Base-by-base conservation (phyloP, 2,329 filamentous ascomycete genomes). In the Parascedosporium putredinis region DNA sequence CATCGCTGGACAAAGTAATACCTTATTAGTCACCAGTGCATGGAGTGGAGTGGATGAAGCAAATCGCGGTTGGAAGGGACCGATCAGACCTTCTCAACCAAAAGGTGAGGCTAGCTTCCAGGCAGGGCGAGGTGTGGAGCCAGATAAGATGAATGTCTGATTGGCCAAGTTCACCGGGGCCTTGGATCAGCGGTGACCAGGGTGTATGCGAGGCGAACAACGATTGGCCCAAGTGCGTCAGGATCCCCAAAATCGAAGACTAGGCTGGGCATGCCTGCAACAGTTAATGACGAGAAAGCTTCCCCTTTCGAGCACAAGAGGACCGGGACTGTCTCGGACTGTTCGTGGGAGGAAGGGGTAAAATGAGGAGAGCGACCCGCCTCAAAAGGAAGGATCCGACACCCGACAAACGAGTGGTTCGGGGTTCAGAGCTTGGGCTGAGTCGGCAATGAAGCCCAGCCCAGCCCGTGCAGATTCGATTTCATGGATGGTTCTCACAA, bases 31-130 rank as follows among this genome's bases (percentile, higher is more conserved):
- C n/a, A n/a, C n/a, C n/a, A n/a, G n/a, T n/a, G n/a, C n/a, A n/a
- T n/a, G n/a, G n/a, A n/a, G n/a, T n/a, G n/a, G n/a, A n/a, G n/a
- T n/a, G n/a, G n/a, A n/a, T n/a, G n/a, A n/a, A n/a, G n/a, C n/a
- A n/a, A n/a, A n/a, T n/a, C n/a, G n/a, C n/a, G n/a, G n/a, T n/a
- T n/a, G n/a, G n/a, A n/a, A n/a, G n/a, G n/a, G n/a, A n/a, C n/a
- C n/a, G 38, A 42, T 42, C 38, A 42, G 38, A 42, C 38, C 38
- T 42, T 20, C 38, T 42, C 38, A 42, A 42, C 38, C 38, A 24
- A 40, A 42, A 42, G 14, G 38, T 42, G 38, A 42, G 38, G 36
- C 36, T 40, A 40, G 36, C 3, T 20, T 12, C 20, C 16, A 42
- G 38, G 38, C 38, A 42, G 38, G 38, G 38, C 38, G 38, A 42